A percentile compares a stretch with the other conserved stretches of the same genome.
Evolutionary conservation across 2,329 filamentous ascomycete genomes (phyloP).

Genomic region (Plenodomus lindquistii): DNA sequence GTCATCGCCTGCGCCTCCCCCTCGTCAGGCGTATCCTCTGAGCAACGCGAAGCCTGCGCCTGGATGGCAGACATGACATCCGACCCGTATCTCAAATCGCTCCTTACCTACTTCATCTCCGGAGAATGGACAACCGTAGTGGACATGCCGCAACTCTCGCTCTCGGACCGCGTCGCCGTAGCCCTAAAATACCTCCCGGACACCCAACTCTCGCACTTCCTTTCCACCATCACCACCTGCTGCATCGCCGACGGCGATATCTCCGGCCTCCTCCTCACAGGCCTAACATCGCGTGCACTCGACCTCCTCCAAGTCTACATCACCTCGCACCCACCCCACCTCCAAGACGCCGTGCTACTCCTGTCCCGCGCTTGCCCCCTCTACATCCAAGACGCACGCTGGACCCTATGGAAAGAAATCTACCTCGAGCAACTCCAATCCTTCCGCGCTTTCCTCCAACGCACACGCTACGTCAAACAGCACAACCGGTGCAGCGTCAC

Average conservation of each 20-base stretch:
- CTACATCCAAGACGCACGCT: conserved; percentile 77
- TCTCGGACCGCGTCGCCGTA: conserved; percentile 74
- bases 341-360: conserved; percentile 77
- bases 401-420: conserved; percentile 75
- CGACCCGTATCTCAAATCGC: conserved; percentile 78
- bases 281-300: conserved; percentile 72
- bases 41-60: conserved; percentile 64
- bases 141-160: conserved; percentile 71
- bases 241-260: conserved; percentile 70
- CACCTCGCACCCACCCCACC: conserved; percentile 63
- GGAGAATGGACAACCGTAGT: conserved; percentile 77
- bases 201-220: conserved; percentile 49
- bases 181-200: conserved; percentile 73
- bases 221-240: conserved; percentile 58
- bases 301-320: conserved; percentile 78
- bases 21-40: conserved; percentile 52
- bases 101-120: conserved; percentile 76
- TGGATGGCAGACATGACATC: conserved; percentile 68
- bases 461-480: conserved; percentile 77
- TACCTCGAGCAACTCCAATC: conserved; percentile 72
- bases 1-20: conserved; percentile 52
- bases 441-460: conserved; percentile 71
- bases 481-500: conserved; percentile 70
- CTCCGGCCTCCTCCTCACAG: conserved; percentile 76
- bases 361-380: conserved; percentile 74